Evolutionary conservation across 1,284 basidiomycete species (phyloP), one percentile per base, ranked within the genome.

Genomic region (Ganoderma sp.): DNA sequence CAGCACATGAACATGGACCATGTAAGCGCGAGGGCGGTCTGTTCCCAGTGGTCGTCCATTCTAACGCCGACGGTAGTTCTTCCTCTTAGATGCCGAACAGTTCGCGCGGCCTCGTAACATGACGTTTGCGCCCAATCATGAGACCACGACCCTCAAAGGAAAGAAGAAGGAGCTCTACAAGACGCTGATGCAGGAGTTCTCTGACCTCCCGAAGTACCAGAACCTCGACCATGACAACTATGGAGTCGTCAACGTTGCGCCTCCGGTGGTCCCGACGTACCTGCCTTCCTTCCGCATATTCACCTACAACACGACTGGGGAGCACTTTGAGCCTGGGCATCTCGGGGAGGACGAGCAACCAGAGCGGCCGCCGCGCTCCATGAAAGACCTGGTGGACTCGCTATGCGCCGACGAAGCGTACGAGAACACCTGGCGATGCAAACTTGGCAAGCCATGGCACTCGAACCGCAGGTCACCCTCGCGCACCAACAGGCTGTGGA

Each of bases 181-280:
- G 58, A 79, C 80, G 6, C 80, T 92, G 54, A 76, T 86, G 64
- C 77, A 85, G 63, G 88, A 90, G 67, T 91, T 90, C 78, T 79
- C 81, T 28, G 82, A 82, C 56, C 80, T 93, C 42, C 87, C 87
- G 41, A 86, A 85, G 73, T 78, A 81, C 25, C 77, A 81, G 70
- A 81, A 87, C 66, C 71, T 87, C 58, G 86, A 90, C 76, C 75
- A 89, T 75, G 90, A 88, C 75, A 85, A 91, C 73, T 94, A 90
- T 75, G 87, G 86, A 4, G 88, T 93, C 28, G 85, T 95, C 71
- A 94, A 94, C 76, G 90, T 94, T 41, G 86, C 87, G 45, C 92
- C 94, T 9, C 88, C 91, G 54, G 88, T 97, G 39, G 91, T 97
- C 65, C 96, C 96, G n/a, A 95, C 95, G 62, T 97, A 93, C 79